Conservation (phyloP, 2,329 filamentous ascomycete genomes). For the Aspergillus cejpii region DNA sequence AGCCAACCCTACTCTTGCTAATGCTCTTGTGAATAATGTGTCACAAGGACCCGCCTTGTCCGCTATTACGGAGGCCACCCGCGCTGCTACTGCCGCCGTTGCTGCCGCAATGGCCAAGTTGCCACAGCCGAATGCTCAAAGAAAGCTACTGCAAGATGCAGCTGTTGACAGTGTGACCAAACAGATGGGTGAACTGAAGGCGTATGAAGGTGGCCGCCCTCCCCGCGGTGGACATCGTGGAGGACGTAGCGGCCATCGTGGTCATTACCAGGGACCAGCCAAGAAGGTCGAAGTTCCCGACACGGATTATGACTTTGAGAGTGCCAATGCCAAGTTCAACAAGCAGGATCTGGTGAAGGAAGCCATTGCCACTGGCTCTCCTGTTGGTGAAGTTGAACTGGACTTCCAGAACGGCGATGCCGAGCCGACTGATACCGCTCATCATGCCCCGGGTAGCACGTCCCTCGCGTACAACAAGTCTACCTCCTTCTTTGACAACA, state of each 20-base stretch:
- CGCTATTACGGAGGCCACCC: slow-evolving; percentile 43
- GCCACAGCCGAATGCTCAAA: slow-evolving; percentile 33
- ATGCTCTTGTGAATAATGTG: slow-evolving; percentile 20
- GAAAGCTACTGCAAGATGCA: slow-evolving; percentile 30
- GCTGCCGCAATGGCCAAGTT: slow-evolving; percentile 49
- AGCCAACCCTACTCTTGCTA: slow-evolving; percentile 25
- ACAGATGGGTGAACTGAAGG: slow-evolving; percentile 43
- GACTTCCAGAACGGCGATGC: slow-evolving; percentile 39
- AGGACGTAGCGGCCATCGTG: slow-evolving; percentile 43
- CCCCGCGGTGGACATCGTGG: slow-evolving; percentile 41
- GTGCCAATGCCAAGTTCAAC: slow-evolving; percentile 81
- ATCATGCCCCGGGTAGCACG: slow-evolving; percentile 25
- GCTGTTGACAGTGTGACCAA: slow-evolving; percentile 41
- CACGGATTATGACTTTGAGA: slow-evolving; percentile 87
- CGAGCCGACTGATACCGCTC: slow-evolving; percentile 32
- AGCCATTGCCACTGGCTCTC: slow-evolving; percentile 70
- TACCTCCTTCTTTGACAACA: slow-evolving; percentile 94
- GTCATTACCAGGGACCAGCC: slow-evolving; percentile 40
- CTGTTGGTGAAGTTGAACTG: slow-evolving; percentile 51
- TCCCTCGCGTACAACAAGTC: slow-evolving; percentile 72
- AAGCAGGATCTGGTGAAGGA: slow-evolving; percentile 83
- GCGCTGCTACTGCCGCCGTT: slow-evolving; percentile 46
- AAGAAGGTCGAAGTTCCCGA: slow-evolving; percentile 81
- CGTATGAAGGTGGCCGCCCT: slow-evolving; percentile 35
- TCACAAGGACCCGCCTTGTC: slow-evolving; percentile 29